Evolutionary conservation across 352 stramenopile genomes (phyloP), one percentile per base, ranked within the genome.

Genomic region (Thalassiosira livingstoniorum): DNA sequence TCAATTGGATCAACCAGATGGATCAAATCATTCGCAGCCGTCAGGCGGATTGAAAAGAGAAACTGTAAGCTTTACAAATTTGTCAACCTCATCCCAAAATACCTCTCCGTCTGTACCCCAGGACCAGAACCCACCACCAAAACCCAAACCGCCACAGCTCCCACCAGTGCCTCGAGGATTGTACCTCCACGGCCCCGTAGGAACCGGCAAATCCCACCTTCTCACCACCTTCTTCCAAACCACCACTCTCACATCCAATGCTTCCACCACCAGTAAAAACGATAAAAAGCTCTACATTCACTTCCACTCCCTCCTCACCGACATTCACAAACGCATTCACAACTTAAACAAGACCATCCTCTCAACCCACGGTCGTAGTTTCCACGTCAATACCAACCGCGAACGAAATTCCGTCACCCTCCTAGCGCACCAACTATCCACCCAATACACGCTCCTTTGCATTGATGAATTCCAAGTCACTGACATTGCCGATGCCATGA

Each of bases 381-480:
- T 96, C 88, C 91, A 97, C 75, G 93, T 98, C 55, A 88, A 97
- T 67, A 85, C 83, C 90, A 80, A 54, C 2, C 54, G 74, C 21
- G 13, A 74, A 58, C 74, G 81, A 32, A 92, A 94, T 88, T 85
- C 89, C 5, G 92, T 96, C 25, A 42, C 78, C 31, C 72, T 65
- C 15, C 95, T 98, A 27, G 96, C 95, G 15, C 72, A 95, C 29
- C 86, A 96, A 72, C 91, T 99, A 25, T 94, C 96, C 3, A 55
- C 39, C 7, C 7, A 7, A 15, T 18, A 7, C 7, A 95, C 96
- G 47, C 42, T 99, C 60, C 88, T 99, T 31, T 98, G 96, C 91
- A 98, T 99, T 73, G 97, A 99, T 89, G 97, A 99, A 91, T 99
- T 99, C 82, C 97, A 99, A 93, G 95, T 98, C 15, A 98, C 96